phyloP scores from a whole-genome alignment of 2,329 filamentous ascomycete species.

The Calcarisporium arbuscula region DNA sequence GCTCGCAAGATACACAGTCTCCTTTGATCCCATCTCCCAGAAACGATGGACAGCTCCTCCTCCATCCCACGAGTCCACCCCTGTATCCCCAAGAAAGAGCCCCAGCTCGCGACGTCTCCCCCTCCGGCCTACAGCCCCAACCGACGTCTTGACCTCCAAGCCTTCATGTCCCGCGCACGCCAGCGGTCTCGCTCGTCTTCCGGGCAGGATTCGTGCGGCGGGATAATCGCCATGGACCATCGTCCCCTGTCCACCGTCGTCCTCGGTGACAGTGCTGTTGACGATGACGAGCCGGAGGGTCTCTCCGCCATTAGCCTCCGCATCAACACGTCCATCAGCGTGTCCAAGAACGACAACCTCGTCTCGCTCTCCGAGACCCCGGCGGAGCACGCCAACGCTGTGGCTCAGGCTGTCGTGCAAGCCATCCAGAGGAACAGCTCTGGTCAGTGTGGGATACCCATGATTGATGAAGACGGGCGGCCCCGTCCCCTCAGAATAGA shows the following conservation, averaged over 20 bases:
- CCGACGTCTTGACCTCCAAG: constrained; percentile 10
- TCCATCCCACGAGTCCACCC: too few species aligned
- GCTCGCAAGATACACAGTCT: too few species aligned
- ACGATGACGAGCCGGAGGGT: constrained; percentile 15
- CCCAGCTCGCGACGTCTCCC: constrained; percentile 12
- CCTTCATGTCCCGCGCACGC: too few species aligned
- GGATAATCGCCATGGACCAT: constrained; percentile 7
- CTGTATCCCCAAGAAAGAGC: constrained; percentile 16
- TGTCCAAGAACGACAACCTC: constrained; percentile 43
- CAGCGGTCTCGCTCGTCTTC: too few species aligned
- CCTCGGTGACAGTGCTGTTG: constrained; percentile 9
- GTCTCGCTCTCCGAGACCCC: constrained; percentile 35
- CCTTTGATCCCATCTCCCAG: too few species aligned
- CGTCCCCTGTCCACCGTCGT: constrained; percentile 4
- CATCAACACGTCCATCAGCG: constrained; percentile 41
- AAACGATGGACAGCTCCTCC: too few species aligned
- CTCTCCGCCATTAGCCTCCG: constrained; percentile 36
- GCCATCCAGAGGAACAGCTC: constrained; percentile 36
- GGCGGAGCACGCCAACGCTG: constrained; percentile 30
- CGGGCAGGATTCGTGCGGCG: too few species aligned
- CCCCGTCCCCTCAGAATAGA: constrained; percentile 34
- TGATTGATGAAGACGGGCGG: constrained; percentile 39
- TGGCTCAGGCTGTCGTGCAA: constrained; percentile 38
- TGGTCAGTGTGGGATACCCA: constrained; percentile 32
- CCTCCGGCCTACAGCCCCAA: constrained; percentile 25